Evolutionary conservation across 1,284 basidiomycete species (phyloP).

Genomic region (Pseudozyma tsukubaensis): DNA sequence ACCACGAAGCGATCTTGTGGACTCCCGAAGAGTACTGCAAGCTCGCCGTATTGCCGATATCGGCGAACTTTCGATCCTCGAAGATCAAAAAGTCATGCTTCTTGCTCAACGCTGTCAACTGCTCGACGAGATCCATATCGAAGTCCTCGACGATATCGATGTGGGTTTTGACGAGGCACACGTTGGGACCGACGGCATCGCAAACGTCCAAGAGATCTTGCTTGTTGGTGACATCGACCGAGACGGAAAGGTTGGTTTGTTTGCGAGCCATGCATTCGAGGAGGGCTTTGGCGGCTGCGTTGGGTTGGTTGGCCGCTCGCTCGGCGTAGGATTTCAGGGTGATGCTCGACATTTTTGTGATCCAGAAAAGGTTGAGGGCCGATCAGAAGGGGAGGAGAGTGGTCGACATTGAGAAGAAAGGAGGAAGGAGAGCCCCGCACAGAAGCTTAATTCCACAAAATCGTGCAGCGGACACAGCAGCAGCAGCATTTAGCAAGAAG

Average conservation of each 20-base stretch:
- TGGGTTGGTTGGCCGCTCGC: constrained; percentile 53
- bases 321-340: constrained; percentile 53
- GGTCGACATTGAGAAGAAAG: constrained; percentile 39
- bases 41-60: constrained; percentile 97
- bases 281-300: constrained; percentile 70
- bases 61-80: constrained; percentile 98
- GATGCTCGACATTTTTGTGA: constrained; percentile 38
- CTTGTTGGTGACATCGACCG: constrained; percentile 89
- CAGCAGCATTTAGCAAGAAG: background rate
- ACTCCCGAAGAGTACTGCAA: constrained; percentile 94
- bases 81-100: constrained; percentile 96
- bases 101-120: constrained; percentile 78
- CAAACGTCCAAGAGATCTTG: constrained; percentile 86
- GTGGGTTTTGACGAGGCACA: constrained; percentile 98
- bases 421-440: background rate
- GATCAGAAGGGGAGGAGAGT: constrained; percentile 15
- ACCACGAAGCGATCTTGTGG: constrained; percentile 94
- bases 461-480: too few relatives aligned
- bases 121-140: constrained; percentile 78
- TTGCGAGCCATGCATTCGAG: constrained; percentile 89
- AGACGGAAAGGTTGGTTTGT: constrained; percentile 90
- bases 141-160: constrained; percentile 96
- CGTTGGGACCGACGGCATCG: constrained; percentile 85
- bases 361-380: background rate
- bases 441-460: too few relatives aligned